These are phyloP conservation scores for Schizophyllum amplum DNA, from an alignment of 1,284 basidiomycete genomes.

Conservation along the genomic window DNA sequence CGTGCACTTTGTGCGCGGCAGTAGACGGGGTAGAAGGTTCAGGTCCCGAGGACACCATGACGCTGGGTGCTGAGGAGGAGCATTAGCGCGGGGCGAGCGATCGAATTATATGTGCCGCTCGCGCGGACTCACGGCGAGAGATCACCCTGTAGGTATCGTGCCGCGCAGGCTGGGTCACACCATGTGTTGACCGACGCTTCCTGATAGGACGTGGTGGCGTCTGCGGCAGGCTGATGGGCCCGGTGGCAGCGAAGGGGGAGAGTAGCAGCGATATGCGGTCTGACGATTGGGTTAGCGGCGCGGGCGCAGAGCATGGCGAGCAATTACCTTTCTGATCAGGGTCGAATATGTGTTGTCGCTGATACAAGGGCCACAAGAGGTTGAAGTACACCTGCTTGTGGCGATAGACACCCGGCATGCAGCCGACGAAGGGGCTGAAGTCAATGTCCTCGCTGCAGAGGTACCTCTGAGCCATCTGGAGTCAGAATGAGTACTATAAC, in stretches of 20 bases:
- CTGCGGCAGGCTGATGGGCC: background rate
- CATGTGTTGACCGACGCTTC: background rate
- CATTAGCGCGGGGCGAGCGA: too few species aligned
- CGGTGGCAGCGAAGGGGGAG: background rate
- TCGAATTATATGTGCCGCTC: too few species aligned
- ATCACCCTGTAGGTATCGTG: background rate
- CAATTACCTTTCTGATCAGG: background rate
- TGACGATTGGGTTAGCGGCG: background rate
- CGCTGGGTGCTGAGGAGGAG: too few species aligned
- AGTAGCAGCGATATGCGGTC: background rate
- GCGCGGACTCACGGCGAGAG: too few species aligned
- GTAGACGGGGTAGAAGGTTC: too few species aligned
- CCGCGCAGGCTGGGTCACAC: too few species aligned
- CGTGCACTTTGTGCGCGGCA: too few species aligned
- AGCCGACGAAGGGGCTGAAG: background rate
- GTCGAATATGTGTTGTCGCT: background rate
- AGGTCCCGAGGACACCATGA: too few species aligned
- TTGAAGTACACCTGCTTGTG: background rate
- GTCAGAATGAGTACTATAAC: background rate
- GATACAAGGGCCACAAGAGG: background rate
- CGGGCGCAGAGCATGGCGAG: too few species aligned
- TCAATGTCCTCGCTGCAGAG: background rate
- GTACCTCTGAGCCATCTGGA: background rate
- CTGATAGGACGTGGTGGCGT: background rate
- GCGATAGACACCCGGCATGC: background rate